A percentile compares a stretch with the other conserved stretches of the same genome.
Evolutionary conservation across 495 filamentous ascomycete genomes (phyloP).

Genomic region (Bacidia gigantensis): DNA sequence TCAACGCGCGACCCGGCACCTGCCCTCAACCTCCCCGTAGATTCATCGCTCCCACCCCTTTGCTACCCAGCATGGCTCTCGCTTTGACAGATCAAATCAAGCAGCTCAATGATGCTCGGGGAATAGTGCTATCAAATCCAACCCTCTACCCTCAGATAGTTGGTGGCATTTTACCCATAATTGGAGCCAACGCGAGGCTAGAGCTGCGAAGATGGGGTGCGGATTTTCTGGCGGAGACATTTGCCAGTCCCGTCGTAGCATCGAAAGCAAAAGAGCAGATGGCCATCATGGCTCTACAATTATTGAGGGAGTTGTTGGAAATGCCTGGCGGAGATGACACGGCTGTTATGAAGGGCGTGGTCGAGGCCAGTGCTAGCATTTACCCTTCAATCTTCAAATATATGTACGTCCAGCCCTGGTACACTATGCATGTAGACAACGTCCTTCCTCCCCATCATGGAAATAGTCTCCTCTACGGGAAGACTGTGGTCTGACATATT

Average conservation of each 20-base stretch:
- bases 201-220: constrained; percentile 90
- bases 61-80: constrained; percentile 21
- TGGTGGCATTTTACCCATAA: constrained; percentile 76
- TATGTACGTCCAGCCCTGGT: constrained; percentile 55
- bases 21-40: constrained; percentile 1
- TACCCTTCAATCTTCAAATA: constrained; percentile 85
- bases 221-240: constrained; percentile 91
- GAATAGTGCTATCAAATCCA: constrained; percentile 70
- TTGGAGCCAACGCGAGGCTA: constrained; percentile 55
- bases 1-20: background rate
- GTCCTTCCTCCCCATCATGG: background rate
- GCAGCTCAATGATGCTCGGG: constrained; percentile 76
- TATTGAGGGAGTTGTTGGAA: constrained; percentile 58
- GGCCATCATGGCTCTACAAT: constrained; percentile 56
- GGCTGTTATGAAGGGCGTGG: constrained; percentile 62
- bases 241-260: constrained; percentile 68
- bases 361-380: constrained; percentile 76
- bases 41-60: background rate
- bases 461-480: background rate
- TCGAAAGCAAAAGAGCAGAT: constrained; percentile 62
- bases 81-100: constrained; percentile 59
- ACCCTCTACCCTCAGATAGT: constrained; percentile 80
- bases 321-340: constrained; percentile 52
- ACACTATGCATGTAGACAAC: background rate
- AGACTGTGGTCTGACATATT: too few species aligned